Percentiles rank a stretch among this genome's conserved stretches.
These are phyloP conservation scores for Beauveria sp. DNA, from an alignment of 2,329 filamentous ascomycete species.

Conservation along the genomic window DNA sequence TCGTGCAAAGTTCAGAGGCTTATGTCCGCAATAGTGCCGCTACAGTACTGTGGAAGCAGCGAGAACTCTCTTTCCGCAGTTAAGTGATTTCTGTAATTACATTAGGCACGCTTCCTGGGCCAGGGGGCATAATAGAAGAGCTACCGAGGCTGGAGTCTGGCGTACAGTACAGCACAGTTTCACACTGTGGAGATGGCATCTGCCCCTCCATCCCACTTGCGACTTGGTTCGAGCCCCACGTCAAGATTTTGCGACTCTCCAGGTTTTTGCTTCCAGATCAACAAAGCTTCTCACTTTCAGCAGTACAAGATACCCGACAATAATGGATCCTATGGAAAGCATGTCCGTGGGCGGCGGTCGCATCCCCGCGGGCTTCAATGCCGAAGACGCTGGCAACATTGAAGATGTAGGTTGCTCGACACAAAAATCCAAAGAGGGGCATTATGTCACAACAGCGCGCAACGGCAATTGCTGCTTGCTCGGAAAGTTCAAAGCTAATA, in stretches of 20 bases:
- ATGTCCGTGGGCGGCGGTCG: conserved; percentile 24
- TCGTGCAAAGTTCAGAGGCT: no score
- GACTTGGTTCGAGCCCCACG: conserved; percentile 4
- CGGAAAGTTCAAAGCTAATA: not conserved
- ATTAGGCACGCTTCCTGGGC: no score
- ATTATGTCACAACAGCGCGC: conserved; percentile 6
- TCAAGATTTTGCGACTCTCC: conserved; percentile 8
- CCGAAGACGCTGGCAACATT: conserved; percentile 48
- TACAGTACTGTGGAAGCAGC: no score
- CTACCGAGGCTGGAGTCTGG: no score
- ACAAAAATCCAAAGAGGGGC: not conserved
- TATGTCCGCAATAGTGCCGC: no score
- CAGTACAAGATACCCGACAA: conserved; percentile 5
- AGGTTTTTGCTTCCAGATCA: not conserved
- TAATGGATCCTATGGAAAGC: conserved; percentile 33
- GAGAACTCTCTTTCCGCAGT: no score
- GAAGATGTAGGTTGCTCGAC: conserved; percentile 42
- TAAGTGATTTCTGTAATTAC: no score
- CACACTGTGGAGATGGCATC: conserved; percentile 3
- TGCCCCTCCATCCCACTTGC: conserved; percentile 10
- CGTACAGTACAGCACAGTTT: not conserved
- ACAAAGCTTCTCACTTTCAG: not conserved
- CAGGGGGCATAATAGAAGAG: no score
- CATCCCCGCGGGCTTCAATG: conserved; percentile 50
- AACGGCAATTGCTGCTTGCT: not conserved